These are phyloP conservation scores for Penicillium alfredii DNA, from an alignment of 495 filamentous ascomycete species.

Conservation along the genomic window DNA sequence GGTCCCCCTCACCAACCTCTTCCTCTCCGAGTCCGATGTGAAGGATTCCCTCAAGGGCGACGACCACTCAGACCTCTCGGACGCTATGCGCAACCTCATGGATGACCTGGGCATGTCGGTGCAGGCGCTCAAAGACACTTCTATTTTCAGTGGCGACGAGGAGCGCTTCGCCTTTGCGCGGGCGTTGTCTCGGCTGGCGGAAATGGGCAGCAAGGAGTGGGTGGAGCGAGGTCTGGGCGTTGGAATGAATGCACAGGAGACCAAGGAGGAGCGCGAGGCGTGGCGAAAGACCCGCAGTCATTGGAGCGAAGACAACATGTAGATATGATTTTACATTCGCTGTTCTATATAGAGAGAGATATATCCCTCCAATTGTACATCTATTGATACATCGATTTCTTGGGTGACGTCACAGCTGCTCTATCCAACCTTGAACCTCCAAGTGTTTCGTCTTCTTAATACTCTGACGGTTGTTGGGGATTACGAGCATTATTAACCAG, in stretches of 20 bases:
- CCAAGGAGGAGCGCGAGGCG: slow-evolving; percentile 55
- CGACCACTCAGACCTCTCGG: slow-evolving; percentile 59
- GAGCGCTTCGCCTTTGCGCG: slow-evolving; percentile 94
- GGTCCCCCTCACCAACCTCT: slow-evolving; percentile 76
- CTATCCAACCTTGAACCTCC: too few species aligned
- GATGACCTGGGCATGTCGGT: slow-evolving; percentile 88
- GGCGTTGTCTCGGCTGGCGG: slow-evolving; percentile 72
- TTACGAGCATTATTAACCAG: too few species aligned
- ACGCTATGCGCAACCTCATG: slow-evolving; percentile 86
- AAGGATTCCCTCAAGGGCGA: slow-evolving; percentile 33
- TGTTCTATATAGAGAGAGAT: too few species aligned
- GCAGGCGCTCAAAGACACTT: slow-evolving; percentile 75
- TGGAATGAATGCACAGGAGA: slow-evolving; percentile 52
- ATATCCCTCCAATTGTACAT: too few species aligned
- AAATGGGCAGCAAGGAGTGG: slow-evolving; percentile 96
- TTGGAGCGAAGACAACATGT: slow-evolving; percentile 73
- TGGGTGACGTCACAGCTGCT: too few species aligned
- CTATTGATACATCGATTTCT: too few species aligned
- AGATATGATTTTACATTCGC: background rate
- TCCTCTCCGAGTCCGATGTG: slow-evolving; percentile 78
- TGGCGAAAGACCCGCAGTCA: slow-evolving; percentile 61
- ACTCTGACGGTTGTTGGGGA: too few species aligned
- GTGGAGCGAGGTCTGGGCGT: slow-evolving; percentile 83
- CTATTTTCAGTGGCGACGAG: slow-evolving; percentile 90
- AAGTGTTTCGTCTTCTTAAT: too few species aligned